phyloP scores from a whole-genome alignment of 192 early-diverging fungal genomes.

The Backusella sp. region DNA sequence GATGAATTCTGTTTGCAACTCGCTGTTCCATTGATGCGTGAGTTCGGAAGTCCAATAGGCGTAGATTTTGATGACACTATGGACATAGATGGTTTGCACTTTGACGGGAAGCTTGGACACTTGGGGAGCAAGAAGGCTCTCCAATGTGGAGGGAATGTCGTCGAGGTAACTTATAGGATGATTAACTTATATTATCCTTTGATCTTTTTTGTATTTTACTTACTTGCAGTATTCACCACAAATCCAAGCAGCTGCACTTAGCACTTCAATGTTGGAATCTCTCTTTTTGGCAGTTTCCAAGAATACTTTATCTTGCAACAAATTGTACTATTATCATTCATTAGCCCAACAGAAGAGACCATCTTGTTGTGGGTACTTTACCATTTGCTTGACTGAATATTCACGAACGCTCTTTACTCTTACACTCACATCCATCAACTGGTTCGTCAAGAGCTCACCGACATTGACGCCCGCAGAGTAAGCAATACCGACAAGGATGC shows the following conservation, averaged over 20 bases:
- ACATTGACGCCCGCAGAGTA: conserved; percentile 76
- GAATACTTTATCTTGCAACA: conserved; percentile 66
- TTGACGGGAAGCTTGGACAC: conserved; percentile 51
- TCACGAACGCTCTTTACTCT: conserved; percentile 83
- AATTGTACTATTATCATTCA: conserved; percentile 45
- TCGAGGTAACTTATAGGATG: conserved; percentile 27
- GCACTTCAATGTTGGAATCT: conserved; percentile 67
- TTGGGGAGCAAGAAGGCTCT: conserved; percentile 40
- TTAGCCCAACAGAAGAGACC: neutral
- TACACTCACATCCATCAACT: conserved; percentile 88
- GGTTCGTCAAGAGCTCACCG: conserved; percentile 63
- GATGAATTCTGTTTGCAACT: conserved; percentile 46
- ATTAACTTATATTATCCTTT: conserved; percentile 24
- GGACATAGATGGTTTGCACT: conserved; percentile 68
- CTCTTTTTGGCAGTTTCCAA: conserved; percentile 56
- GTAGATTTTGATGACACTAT: conserved; percentile 72
- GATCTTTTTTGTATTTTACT: conserved; percentile 19
- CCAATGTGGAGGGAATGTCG: conserved; percentile 36
- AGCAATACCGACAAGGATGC: conserved; percentile 75
- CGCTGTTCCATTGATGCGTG: conserved; percentile 49
- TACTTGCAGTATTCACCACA: conserved; percentile 83
- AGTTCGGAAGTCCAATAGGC: conserved; percentile 57
- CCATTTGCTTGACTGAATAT: conserved; percentile 75
- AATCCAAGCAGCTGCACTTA: conserved; percentile 90
- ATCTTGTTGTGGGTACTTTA: conserved; percentile 30